Evolutionary conservation across 2,329 filamentous ascomycete species (phyloP).

Genomic region (Hymenoscyphus albidus): DNA sequence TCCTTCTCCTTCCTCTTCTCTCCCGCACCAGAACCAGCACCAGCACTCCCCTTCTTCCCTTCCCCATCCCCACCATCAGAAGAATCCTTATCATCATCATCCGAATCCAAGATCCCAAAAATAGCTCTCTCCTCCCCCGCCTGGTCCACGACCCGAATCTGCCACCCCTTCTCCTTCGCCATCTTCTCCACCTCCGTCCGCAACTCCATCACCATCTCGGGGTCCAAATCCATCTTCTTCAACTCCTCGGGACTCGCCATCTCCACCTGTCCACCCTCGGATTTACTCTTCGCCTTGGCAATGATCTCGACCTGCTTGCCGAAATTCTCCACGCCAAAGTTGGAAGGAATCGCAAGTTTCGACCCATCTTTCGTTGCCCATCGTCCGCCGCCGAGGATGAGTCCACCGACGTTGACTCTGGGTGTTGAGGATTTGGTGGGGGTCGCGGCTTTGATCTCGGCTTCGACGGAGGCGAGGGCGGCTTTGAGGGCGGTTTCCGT

Average conservation of each 20-base stretch:
- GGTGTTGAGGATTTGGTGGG: constrained; percentile 38
- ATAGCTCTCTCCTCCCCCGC: constrained; percentile 59
- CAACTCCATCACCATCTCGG: constrained; percentile 65
- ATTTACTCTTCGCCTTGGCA: constrained; percentile 26
- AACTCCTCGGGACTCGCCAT: constrained; percentile 62
- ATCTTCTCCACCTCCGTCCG: constrained; percentile 63
- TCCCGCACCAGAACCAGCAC: constrained; percentile 24
- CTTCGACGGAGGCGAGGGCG: constrained; percentile 21
- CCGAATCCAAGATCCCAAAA: constrained; percentile 62
- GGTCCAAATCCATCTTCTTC: constrained; percentile 54
- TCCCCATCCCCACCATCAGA: constrained; percentile 38
- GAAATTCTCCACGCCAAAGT: constrained; percentile 55
- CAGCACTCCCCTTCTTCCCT: constrained; percentile 43
- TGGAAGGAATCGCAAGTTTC: constrained; percentile 30
- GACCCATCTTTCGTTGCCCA: constrained; percentile 31
- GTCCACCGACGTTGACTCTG: constrained; percentile 30
- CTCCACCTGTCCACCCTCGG: constrained; percentile 31
- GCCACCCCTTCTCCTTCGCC: constrained; percentile 72
- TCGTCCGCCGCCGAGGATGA: constrained; percentile 31
- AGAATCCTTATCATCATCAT: constrained; percentile 47
- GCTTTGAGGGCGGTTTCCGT: constrained; percentile 40
- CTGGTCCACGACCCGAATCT: constrained; percentile 72
- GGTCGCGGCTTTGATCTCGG: constrained; percentile 5
- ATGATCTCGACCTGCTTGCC: constrained; percentile 35
- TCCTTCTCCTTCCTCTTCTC: constrained; percentile 34